phyloP scores from a whole-genome alignment of 805 yeast genomes.

The Limtongia smithiae region DNA sequence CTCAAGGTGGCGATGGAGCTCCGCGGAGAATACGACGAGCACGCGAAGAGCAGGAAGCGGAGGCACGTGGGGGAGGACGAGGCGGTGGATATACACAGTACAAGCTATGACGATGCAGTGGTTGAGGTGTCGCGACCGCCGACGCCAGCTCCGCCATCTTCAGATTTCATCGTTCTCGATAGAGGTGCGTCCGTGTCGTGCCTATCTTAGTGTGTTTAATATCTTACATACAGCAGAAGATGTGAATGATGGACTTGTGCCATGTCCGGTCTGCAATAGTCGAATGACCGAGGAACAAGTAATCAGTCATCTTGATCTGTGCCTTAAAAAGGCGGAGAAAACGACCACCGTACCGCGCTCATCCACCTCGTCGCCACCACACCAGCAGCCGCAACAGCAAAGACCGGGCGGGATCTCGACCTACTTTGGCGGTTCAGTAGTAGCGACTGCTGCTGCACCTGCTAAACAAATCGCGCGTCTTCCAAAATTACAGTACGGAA shows the following conservation, averaged over 20 bases:
- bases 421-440: too few species aligned
- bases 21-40: too few species aligned
- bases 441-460: not conserved
- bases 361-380: not conserved
- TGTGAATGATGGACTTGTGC: slow-evolving; percentile 33
- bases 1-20: slow-evolving; percentile 10
- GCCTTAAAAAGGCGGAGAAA: slow-evolving; percentile 14
- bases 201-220: not conserved
- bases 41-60: not conserved
- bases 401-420: too few species aligned
- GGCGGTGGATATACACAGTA: not conserved
- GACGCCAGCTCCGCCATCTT: not conserved
- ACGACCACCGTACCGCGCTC: not conserved
- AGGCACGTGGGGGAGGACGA: not conserved
- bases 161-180: not conserved
- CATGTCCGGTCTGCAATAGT: slow-evolving; percentile 65
- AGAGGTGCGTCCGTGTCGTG: not conserved
- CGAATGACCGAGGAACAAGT: slow-evolving; percentile 40
- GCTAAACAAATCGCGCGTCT: slow-evolving; percentile 37
- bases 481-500: slow-evolving; percentile 61
- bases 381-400: not conserved
- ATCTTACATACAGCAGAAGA: not conserved
- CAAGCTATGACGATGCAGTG: not conserved
- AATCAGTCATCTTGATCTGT: slow-evolving; percentile 17
- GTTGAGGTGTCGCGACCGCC: not conserved